phyloP scores from a whole-genome alignment of 1,139 yeast species.

The Martiniozyma asiatica region DNA sequence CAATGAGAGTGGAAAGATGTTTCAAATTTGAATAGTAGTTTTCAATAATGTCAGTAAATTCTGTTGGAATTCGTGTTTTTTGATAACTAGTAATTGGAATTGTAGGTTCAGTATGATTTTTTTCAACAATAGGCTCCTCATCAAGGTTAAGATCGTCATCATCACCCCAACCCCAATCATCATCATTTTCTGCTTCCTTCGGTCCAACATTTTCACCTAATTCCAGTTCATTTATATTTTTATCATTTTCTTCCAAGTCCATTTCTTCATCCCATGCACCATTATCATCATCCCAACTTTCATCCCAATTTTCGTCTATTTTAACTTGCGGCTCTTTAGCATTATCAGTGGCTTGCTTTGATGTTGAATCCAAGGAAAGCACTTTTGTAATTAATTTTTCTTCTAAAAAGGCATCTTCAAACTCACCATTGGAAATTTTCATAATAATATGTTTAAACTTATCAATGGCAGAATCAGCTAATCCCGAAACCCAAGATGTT shows the following conservation, averaged over 20 bases:
- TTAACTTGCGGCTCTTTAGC: no score
- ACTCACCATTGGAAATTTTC: slow-evolving; percentile 7
- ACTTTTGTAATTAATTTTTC: slow-evolving; percentile 3
- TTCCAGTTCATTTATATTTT: background rate
- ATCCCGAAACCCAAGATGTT: slow-evolving; percentile 18
- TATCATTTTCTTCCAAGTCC: slow-evolving; percentile 3
- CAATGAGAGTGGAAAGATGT: slow-evolving; percentile 8
- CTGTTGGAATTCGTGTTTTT: slow-evolving; percentile 9
- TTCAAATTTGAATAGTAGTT: slow-evolving; percentile 11
- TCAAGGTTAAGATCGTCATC: slow-evolving; percentile 13
- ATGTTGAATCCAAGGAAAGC: background rate
- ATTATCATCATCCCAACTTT: slow-evolving; percentile 17
- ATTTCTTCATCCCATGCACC: slow-evolving; percentile 6
- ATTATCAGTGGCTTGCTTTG: background rate
- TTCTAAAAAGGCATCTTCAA: slow-evolving; percentile 6
- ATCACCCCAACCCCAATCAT: slow-evolving; percentile 15
- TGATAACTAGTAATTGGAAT: slow-evolving; percentile 6
- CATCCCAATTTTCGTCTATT: slow-evolving; percentile 15
- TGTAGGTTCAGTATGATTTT: background rate
- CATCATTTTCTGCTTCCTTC: slow-evolving; percentile 7
- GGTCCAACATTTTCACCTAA: background rate
- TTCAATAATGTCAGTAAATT: slow-evolving; percentile 9
- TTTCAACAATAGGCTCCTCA: background rate
- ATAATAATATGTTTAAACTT: slow-evolving; percentile 14
- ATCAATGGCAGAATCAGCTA: slow-evolving; percentile 17